A percentile compares a stretch with the other conserved stretches of the same genome.
These are phyloP conservation scores for Kwoniella sp. DNA, from an alignment of 768 basidiomycete genomes.

Conservation along the genomic window DNA sequence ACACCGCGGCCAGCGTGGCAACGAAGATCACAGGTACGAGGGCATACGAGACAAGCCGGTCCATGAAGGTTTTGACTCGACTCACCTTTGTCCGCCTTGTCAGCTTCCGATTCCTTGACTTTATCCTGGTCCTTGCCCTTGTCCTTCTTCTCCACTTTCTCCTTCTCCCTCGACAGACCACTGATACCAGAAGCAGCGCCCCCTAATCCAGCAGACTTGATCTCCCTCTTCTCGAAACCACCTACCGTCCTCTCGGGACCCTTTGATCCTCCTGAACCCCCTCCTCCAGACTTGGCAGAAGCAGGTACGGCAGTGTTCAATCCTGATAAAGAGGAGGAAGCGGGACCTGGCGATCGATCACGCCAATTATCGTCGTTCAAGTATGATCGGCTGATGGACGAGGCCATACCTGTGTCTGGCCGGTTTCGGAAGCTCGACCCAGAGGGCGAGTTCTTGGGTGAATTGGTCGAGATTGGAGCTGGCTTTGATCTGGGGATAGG, in stretches of 20 bases:
- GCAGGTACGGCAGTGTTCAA: not conserved
- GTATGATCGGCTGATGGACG: conserved; percentile 8
- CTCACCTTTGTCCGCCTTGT: conserved; percentile 28
- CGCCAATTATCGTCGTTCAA: conserved; percentile 34
- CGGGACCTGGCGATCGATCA: conserved; percentile 18
- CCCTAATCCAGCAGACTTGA: conserved; percentile 7
- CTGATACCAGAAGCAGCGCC: conserved; percentile 8
- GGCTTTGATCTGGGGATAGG: conserved; percentile 36
- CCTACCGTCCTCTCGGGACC: conserved; percentile 43
- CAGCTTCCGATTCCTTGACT: conserved; percentile 22
- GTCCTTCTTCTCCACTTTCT: conserved; percentile 12
- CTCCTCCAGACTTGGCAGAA: not conserved
- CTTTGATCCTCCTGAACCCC: conserved; percentile 6
- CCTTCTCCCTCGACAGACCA: conserved; percentile 7
- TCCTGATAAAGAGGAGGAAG: not conserved
- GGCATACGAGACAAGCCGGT: too few relatives aligned
- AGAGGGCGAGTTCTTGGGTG: conserved; percentile 12
- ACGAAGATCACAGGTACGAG: too few relatives aligned
- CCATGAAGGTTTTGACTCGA: not conserved
- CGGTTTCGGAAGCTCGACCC: conserved; percentile 10
- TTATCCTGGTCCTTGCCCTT: conserved; percentile 5
- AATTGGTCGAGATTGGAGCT: conserved; percentile 24
- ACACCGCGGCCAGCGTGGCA: too few relatives aligned
- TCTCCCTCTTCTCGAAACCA: conserved; percentile 45
- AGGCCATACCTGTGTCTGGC: conserved; percentile 5